Conservation (phyloP, 2,329 filamentous ascomycete genomes). For the Cladosporium cucumerinum region DNA sequence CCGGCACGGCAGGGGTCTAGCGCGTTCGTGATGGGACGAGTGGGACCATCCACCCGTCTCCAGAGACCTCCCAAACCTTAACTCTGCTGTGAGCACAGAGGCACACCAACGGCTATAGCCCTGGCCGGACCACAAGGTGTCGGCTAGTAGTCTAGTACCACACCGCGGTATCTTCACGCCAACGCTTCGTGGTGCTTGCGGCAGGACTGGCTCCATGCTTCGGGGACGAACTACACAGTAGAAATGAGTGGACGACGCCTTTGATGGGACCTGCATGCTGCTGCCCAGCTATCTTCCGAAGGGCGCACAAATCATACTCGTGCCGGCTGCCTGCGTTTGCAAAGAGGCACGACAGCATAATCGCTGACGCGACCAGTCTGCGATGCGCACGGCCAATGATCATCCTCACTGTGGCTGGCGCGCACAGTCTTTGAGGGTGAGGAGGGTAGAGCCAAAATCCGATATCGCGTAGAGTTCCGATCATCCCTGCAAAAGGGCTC, state of each 20-base stretch:
- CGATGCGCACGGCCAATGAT: not conserved
- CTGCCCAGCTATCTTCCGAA: slow-evolving; percentile 4
- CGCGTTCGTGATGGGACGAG: not conserved
- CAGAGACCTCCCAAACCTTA: slow-evolving; percentile 8
- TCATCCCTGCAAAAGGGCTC: not conserved
- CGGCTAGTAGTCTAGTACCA: slow-evolving; percentile 6
- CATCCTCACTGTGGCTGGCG: not conserved
- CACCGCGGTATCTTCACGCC: slow-evolving; percentile 13
- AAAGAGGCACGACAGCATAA: not conserved
- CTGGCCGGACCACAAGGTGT: slow-evolving; percentile 9
- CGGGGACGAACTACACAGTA: not conserved
- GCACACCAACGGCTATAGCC: slow-evolving; percentile 9
- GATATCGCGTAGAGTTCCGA: slow-evolving; percentile 9
- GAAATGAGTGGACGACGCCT: not conserved
- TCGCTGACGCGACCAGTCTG: slow-evolving; percentile 3
- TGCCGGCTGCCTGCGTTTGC: not conserved
- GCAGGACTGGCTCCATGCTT: slow-evolving; percentile 5
- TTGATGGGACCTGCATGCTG: slow-evolving; percentile 7
- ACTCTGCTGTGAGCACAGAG: not conserved
- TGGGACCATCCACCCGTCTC: not conserved
- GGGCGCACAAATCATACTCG: slow-evolving; percentile 1
- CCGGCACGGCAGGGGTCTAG: not conserved
- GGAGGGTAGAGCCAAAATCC: not conserved
- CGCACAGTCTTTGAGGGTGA: not conserved
- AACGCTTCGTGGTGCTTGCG: slow-evolving; percentile 5